phyloP scores from a whole-genome alignment of 78 protist genomes.

The slime mould (Dictyostelium discoideum) region DNA sequence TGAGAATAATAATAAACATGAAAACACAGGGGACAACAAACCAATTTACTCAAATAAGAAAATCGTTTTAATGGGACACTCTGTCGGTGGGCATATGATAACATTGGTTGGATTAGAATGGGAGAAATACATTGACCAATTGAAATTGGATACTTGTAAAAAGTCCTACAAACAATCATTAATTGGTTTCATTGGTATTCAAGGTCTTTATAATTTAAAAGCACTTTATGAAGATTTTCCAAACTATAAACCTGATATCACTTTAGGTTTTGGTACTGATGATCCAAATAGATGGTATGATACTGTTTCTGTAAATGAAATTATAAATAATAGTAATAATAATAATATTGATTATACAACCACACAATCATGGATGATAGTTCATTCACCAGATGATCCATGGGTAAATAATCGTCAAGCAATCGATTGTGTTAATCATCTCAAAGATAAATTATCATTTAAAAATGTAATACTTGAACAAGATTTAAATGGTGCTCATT shows the following conservation, averaged over 20 bases:
- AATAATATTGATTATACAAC: not conserved
- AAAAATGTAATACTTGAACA: not conserved
- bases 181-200: slow-evolving; percentile 23
- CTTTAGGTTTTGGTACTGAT: not conserved
- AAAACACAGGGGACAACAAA: not conserved
- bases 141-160: not conserved
- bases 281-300: slow-evolving; percentile 25
- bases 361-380: not conserved
- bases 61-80: slow-evolving; percentile 36
- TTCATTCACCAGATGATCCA: slow-evolving; percentile 55
- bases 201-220: slow-evolving; percentile 38
- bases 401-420: slow-evolving; percentile 40
- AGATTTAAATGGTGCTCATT: slow-evolving; percentile 27
- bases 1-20: not conserved
- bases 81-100: slow-evolving; percentile 54
- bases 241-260: not conserved
- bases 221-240: slow-evolving; percentile 25
- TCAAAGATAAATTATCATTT: not conserved
- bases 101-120: not conserved
- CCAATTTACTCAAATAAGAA: not conserved
- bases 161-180: not conserved
- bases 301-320: not conserved
- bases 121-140: not conserved
- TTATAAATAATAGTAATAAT: not conserved
- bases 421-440: not conserved